Base-by-base conservation (phyloP, 345 rosid species). In the Noccaea bulbosa region DNA sequence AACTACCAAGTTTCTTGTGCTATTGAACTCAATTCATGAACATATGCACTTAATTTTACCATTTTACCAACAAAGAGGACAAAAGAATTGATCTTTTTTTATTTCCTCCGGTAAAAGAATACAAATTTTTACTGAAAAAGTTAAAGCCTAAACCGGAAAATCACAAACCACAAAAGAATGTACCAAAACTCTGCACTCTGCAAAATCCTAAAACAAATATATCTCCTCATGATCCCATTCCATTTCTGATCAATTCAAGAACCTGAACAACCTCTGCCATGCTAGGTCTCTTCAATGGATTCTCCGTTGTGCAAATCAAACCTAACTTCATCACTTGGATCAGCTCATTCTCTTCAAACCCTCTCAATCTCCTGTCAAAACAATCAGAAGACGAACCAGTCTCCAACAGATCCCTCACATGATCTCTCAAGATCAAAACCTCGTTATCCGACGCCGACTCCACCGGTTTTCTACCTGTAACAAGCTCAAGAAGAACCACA, bases 221-320 rank as follows among this genome's bases (percentile, higher is more conserved):
- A 3, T 10, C 2, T 8, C 8, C 44, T 81, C 79, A 85, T 20
- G 86, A 71, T 62, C 79, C 90, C 16, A 52, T 69, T 74, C 83
- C 95, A 47, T 83, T 72, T 81, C 92, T 84, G 70, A 94, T 86
- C 41, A 93, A 88, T 82, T 94, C 99, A 48, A 91, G 99, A 69
- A 94, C 90, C 78, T 91, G 97, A 73, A 91, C 93, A 70, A 83
- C 95, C 78, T 94, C 97, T 24, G 95, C 93, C 95, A 91, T 89
- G 84, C 96, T 94, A 8, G 95, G 96, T 79, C 99, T 89, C 80
- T 87, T 86, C 60, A 84, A 37, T 65, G 96, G 92, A 72, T 55
- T 76, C 60, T 89, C 88, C 0, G 94, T 76, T 55, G 96, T 85
- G 64, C 96, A 94, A 67, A 91, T 81, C 72, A 94, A 58, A 33